Evolutionary conservation across 2,329 filamentous ascomycete genomes (phyloP).

Genomic region (Alternaria hordeiaustralica): DNA sequence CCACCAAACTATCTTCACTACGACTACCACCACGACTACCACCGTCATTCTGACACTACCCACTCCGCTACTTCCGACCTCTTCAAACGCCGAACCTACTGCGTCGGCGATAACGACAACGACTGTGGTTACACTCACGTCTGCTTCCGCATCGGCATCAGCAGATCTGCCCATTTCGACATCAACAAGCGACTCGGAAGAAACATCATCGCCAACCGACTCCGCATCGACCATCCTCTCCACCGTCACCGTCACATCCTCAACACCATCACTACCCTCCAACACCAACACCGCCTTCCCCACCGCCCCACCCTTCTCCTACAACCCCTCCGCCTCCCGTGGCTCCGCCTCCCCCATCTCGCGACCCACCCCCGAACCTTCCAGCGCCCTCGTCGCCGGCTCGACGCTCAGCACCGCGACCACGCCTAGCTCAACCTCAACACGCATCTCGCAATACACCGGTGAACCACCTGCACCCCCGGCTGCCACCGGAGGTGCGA

Average conservation of each 20-base stretch:
- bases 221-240: neutral
- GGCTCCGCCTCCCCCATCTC: constrained; percentile 11
- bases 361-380: constrained; percentile 1
- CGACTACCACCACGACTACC: neutral
- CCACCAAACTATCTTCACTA: neutral
- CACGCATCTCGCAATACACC: constrained; percentile 18
- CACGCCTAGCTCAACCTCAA: constrained; percentile 20
- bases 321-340: constrained; percentile 10
- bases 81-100: neutral
- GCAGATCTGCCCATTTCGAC: neutral
- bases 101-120: neutral
- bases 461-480: constrained; percentile 39
- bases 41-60: neutral
- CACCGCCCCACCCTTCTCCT: constrained; percentile 6
- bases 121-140: neutral
- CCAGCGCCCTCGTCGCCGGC: constrained; percentile 7
- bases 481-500: constrained; percentile 31
- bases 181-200: neutral
- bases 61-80: neutral
- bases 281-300: neutral
- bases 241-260: neutral
- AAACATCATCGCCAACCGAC: neutral
- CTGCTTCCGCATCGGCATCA: neutral
- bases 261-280: neutral
- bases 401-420: constrained; percentile 22